A percentile compares a stretch with the other conserved stretches of the same genome.
phyloP scores from a whole-genome alignment of 257 asterid species.

The Cynanchum wilfordii region DNA sequence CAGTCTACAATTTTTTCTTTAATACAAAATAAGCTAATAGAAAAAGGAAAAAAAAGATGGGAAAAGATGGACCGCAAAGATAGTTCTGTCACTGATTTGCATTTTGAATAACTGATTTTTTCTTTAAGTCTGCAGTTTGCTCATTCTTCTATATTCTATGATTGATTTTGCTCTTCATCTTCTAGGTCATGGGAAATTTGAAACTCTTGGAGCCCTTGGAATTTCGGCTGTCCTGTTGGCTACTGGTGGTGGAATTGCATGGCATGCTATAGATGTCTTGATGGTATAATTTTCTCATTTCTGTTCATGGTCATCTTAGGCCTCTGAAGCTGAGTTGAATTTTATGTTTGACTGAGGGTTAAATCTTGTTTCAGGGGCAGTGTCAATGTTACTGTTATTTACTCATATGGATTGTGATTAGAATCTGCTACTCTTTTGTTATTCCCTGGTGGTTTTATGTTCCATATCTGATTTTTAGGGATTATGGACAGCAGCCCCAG shows the following conservation, averaged over 20 bases:
- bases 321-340: neutral
- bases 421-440: neutral
- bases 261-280: slow-evolving; percentile 85
- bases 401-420: neutral
- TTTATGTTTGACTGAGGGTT: slow-evolving; percentile 1
- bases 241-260: slow-evolving; percentile 95
- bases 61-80: neutral
- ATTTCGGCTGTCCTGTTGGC: slow-evolving; percentile 80
- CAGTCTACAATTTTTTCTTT: neutral
- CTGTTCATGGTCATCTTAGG: neutral
- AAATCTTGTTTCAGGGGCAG: neutral
- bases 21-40: neutral
- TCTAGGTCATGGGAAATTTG: slow-evolving; percentile 96
- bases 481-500: slow-evolving; percentile 59
- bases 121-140: neutral
- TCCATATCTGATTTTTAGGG: slow-evolving; percentile 35
- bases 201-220: slow-evolving; percentile 92
- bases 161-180: slow-evolving; percentile 22
- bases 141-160: slow-evolving; percentile 14
- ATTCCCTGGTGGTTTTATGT: neutral
- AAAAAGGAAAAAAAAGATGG: neutral
- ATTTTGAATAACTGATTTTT: neutral
- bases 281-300: slow-evolving; percentile 34
- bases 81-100: no score
- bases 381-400: neutral